phyloP scores from a whole-genome alignment of 2,329 filamentous ascomycete genomes.

The Daldinia eschscholtzii region DNA sequence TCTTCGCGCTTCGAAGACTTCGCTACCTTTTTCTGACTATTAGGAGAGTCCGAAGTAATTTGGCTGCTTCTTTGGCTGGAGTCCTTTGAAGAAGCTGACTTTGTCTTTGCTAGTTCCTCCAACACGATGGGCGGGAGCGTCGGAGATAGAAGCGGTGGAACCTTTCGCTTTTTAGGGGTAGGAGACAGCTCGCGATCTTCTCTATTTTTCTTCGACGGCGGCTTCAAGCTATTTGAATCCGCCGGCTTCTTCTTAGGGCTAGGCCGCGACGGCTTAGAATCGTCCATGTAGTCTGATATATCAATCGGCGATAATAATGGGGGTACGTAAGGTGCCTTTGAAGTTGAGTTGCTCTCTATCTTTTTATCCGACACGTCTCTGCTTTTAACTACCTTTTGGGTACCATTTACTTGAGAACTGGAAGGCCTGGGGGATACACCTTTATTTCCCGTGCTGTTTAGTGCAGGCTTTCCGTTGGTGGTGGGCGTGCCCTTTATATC shows the following conservation, averaged over 20 bases:
- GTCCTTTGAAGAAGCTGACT: slow-evolving; percentile 48
- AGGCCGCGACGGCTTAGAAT: slow-evolving; percentile 44
- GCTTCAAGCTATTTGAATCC: slow-evolving; percentile 49
- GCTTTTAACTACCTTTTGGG: slow-evolving; percentile 52
- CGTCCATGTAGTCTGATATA: slow-evolving; percentile 56
- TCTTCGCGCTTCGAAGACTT: slow-evolving; percentile 52
- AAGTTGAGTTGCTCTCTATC: slow-evolving; percentile 51
- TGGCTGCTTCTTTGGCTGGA: slow-evolving; percentile 46
- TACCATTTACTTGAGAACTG: slow-evolving; percentile 59
- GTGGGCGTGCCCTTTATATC: slow-evolving; percentile 44
- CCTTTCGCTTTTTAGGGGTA: slow-evolving; percentile 56
- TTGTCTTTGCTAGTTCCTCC: slow-evolving; percentile 58
- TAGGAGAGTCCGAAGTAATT: slow-evolving; percentile 51
- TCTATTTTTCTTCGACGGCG: slow-evolving; percentile 47
- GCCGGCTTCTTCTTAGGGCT: slow-evolving; percentile 54
- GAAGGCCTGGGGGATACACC: slow-evolving; percentile 54
- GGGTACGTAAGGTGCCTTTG: slow-evolving; percentile 59
- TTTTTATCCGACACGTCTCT: slow-evolving; percentile 57
- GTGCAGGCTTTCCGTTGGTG: slow-evolving; percentile 47
- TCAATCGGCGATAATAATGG: slow-evolving; percentile 66
- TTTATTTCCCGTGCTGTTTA: slow-evolving; percentile 42
- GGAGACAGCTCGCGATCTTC: slow-evolving; percentile 50
- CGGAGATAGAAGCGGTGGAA: slow-evolving; percentile 68
- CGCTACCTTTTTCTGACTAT: slow-evolving; percentile 54
- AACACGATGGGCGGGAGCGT: slow-evolving; percentile 67